Conservation (phyloP, 2,329 filamentous ascomycete species). For the Colletotrichum liaoningense region DNA sequence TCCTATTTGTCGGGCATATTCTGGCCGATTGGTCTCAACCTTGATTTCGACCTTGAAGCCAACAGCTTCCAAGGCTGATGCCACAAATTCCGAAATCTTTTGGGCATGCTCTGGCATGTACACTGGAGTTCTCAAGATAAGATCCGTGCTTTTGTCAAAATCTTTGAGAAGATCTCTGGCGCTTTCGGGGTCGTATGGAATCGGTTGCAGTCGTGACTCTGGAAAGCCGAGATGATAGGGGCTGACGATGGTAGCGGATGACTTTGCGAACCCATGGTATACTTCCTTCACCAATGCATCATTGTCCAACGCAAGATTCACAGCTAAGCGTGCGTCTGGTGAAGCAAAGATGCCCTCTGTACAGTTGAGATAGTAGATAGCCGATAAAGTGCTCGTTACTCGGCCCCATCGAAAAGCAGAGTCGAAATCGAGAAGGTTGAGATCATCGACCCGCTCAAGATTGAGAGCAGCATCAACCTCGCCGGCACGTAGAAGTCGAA, state of each 20-base stretch:
- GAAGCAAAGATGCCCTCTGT: constrained; percentile 11
- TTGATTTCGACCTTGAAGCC: constrained; percentile 1
- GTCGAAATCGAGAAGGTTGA: not conserved
- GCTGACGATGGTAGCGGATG: constrained; percentile 17
- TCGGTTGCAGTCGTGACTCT: not conserved
- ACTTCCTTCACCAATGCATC: constrained; percentile 7
- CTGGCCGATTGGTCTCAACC: constrained; percentile 17
- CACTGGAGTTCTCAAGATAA: not conserved
- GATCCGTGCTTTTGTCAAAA: not conserved
- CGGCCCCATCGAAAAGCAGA: constrained; percentile 8
- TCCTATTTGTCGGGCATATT: constrained; percentile 18
- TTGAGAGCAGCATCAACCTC: constrained; percentile 20
- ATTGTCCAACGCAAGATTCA: constrained; percentile 9
- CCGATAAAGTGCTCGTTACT: constrained; percentile 12
- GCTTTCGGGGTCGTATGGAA: not conserved
- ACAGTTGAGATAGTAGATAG: constrained; percentile 26
- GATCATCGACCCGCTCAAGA: constrained; percentile 5
- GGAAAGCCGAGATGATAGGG: constrained; percentile 7
- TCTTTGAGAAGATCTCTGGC: not conserved
- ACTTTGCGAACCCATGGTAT: constrained; percentile 9
- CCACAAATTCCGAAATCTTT: constrained; percentile 16
- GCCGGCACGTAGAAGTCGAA: not conserved
- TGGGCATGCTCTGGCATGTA: constrained; percentile 28
- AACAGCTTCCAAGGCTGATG: not conserved
- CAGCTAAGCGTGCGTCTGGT: constrained; percentile 1